Base-by-base conservation (phyloP, 2,329 filamentous ascomycete species). In the Teratosphaeriaceae sp. region DNA sequence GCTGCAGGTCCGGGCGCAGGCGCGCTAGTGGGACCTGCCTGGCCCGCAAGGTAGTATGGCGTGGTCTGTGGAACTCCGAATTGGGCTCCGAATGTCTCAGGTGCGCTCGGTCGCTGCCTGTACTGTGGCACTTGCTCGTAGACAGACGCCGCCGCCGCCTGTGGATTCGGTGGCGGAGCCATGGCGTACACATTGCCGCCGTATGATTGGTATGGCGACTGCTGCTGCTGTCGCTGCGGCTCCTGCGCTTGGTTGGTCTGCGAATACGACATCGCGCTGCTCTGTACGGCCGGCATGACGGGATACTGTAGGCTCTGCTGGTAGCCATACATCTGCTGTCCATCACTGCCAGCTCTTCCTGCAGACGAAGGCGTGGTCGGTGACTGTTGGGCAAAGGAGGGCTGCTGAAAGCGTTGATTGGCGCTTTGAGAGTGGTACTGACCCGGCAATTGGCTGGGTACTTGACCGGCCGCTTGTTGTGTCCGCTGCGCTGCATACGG, bases 111-210 rank as follows among this genome's bases (percentile, higher is more conserved):
- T 71, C 84, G 82, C 55, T 80, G 72, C 59, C 82, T 76, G 70
- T 88, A 94, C 61, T 82, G 82, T 68, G 81, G 76, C 62, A 82
- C 79, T 60, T 79, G 71, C 65, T 90, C 85, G 70, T 94, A 94
- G 55, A 73, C 66, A 47, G 67, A 83, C 73, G 70, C 78, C 64
- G 68, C 70, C 72, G 64, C 50, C 19, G 43, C 42, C 47, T 58
- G 56, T 47, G 62, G 59, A 67, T 79, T 77, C 51, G 73, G 68
- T 58, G 79, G 71, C 62, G 82, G 80, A 60, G 75, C 71, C 58
- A 89, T 83, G 68, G 81, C 82, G 72, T 94, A 94, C 76, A 92
- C 82, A 50, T 78, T 78, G 43, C 78, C 69, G 42, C 80, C 72
- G 56, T 80, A 80, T 45, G 65, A 64, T 30, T 66, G 57, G 71